Percentiles rank a stretch among this genome's conserved stretches.
Evolutionary conservation across 2,329 filamentous ascomycete genomes (phyloP).

Genomic region (Fusarium pseudonygamai): DNA sequence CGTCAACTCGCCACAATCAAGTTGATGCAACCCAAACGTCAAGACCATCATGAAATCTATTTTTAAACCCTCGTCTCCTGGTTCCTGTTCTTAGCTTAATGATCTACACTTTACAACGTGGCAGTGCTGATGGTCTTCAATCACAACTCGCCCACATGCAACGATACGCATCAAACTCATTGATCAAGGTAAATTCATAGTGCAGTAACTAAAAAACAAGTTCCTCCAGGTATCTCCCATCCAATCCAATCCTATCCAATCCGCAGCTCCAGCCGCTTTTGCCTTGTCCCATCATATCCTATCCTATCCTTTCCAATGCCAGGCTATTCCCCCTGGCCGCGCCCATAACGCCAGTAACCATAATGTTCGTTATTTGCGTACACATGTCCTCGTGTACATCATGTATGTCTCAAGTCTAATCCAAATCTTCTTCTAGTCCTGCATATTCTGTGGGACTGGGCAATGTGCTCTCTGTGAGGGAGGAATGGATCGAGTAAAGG

Average conservation of each 20-base stretch:
- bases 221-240: constrained; percentile 23
- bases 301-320: not conserved
- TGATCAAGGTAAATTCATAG: not conserved
- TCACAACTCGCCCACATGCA: not conserved
- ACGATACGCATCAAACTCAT: not conserved
- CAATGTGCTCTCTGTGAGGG: constrained; percentile 37
- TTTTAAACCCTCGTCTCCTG: constrained; percentile 8
- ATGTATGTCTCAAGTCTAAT: constrained; percentile 25
- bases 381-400: constrained; percentile 12
- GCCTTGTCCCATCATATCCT: not conserved
- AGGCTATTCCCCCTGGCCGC: constrained; percentile 17
- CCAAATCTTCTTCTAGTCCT: constrained; percentile 41
- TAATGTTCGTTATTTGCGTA: constrained; percentile 6
- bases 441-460: constrained; percentile 45
- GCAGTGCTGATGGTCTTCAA: constrained; percentile 6
- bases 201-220: not conserved
- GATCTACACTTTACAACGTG: constrained; percentile 10
- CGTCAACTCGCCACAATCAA: constrained; percentile 1
- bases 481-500: constrained; percentile 57
- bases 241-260: not conserved
- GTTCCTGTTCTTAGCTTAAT: not conserved
- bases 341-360: constrained; percentile 28
- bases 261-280: constrained; percentile 27
- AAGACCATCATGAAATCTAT: constrained; percentile 15
- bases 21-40: not conserved